These are phyloP conservation scores for Lachancea dasiensis DNA, from an alignment of 805 yeast genomes.

Conservation along the genomic window DNA sequence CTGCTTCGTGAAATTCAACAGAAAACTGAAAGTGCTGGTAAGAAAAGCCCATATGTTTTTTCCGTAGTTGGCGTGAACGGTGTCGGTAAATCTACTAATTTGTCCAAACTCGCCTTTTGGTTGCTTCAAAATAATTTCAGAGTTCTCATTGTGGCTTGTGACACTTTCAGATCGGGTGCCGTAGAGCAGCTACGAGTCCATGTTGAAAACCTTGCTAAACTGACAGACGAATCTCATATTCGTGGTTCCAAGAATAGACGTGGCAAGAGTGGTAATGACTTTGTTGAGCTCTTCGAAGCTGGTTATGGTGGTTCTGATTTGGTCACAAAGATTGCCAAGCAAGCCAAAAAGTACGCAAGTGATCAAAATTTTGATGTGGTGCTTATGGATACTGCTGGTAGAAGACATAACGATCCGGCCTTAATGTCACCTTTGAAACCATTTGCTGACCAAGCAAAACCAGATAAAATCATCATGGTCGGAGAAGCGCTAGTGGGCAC, in stretches of 20 bases:
- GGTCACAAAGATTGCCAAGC: slow-evolving; percentile 87
- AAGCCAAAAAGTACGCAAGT: slow-evolving; percentile 77
- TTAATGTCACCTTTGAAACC: slow-evolving; percentile 93
- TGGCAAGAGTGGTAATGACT: slow-evolving; percentile 36
- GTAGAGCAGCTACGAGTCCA: slow-evolving; percentile 96
- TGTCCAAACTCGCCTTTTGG: slow-evolving; percentile 95
- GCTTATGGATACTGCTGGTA: slow-evolving; percentile 93
- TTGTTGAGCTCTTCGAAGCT: slow-evolving; percentile 76
- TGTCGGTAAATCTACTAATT: slow-evolving; percentile 93
- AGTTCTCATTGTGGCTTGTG: slow-evolving; percentile 93
- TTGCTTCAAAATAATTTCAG: slow-evolving; percentile 79
- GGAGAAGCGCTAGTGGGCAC: slow-evolving; percentile 98
- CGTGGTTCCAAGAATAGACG: slow-evolving; percentile 33
- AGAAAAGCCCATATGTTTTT: slow-evolving; percentile 74
- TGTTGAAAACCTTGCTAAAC: slow-evolving; percentile 70
- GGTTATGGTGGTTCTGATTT: slow-evolving; percentile 96
- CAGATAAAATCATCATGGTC: slow-evolving; percentile 96
- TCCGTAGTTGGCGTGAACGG: slow-evolving; percentile 98
- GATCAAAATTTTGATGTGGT: slow-evolving; percentile 74
- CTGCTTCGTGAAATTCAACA: slow-evolving; percentile 72
- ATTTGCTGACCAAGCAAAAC: slow-evolving; percentile 91
- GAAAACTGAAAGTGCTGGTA: slow-evolving; percentile 22
- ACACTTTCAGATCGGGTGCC: slow-evolving; percentile 96
- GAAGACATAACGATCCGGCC: slow-evolving; percentile 91
- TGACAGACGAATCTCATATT: slow-evolving; percentile 45